Evolutionary conservation across 1,139 yeast species (phyloP).

Genomic region (Pichia sp.): DNA sequence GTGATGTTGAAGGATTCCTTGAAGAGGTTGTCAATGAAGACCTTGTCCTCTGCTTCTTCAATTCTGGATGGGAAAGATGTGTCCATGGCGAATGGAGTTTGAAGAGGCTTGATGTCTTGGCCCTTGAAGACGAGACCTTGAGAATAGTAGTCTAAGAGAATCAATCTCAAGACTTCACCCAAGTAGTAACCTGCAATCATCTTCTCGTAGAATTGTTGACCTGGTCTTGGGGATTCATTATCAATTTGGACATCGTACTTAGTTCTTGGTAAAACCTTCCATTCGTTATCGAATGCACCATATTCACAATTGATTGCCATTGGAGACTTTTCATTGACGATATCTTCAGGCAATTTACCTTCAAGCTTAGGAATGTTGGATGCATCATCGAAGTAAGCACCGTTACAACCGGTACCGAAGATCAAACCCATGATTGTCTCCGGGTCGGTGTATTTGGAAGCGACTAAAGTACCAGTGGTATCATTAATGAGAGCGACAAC

Average conservation of each 20-base stretch:
- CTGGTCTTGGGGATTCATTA: conserved; percentile 87
- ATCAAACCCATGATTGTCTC: conserved; percentile 90
- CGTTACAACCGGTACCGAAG: conserved; percentile 97
- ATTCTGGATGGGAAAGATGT: conserved; percentile 81
- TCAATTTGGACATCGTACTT: conserved; percentile 79
- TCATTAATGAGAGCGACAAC: conserved; percentile 94
- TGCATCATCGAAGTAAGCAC: conserved; percentile 85
- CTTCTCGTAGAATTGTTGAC: conserved; percentile 93
- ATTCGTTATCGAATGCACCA: conserved; percentile 96
- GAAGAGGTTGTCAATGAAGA: conserved; percentile 67
- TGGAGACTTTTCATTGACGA: conserved; percentile 45
- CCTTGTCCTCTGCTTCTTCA: conserved; percentile 67
- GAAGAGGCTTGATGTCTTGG: conserved; percentile 55
- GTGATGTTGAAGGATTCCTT: conserved; percentile 47
- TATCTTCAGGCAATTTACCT: conserved; percentile 60
- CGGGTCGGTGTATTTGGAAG: conserved; percentile 87
- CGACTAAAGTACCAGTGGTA: conserved; percentile 95
- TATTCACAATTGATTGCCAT: conserved; percentile 99
- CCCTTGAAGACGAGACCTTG: conserved; percentile 53
- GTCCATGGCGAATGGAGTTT: conserved; percentile 66
- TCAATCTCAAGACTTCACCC: conserved; percentile 85
- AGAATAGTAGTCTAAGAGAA: conserved; percentile 64
- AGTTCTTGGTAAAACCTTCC: conserved; percentile 77
- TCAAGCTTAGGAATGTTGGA: conserved; percentile 75
- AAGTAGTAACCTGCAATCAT: conserved; percentile 96